phyloP scores from a whole-genome alignment of 306 rosid genomes.

The Morella rubra region DNA sequence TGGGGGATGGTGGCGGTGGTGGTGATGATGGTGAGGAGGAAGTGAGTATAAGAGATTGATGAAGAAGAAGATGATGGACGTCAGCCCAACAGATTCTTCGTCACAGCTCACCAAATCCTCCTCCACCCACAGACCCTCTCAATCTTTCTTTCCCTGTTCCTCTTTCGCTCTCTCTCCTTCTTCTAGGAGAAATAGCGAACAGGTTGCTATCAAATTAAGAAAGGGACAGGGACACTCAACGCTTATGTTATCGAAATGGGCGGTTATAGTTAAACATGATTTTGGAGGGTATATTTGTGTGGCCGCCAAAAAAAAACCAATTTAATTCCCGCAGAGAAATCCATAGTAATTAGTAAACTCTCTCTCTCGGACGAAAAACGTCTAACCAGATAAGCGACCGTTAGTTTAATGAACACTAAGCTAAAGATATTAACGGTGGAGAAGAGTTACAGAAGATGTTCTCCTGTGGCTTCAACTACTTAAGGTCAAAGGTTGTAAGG shows the following conservation, averaged over 20 bases:
- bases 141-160: conserved; percentile 6
- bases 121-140: conserved; percentile 36
- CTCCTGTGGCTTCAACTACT: neutral
- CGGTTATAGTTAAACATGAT: conserved; percentile 34
- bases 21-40: conserved; percentile 18
- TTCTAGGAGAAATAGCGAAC: conserved; percentile 39
- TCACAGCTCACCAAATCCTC: conserved; percentile 46
- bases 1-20: conserved; percentile 11
- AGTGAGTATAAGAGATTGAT: conserved; percentile 32
- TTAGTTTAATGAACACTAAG: no score
- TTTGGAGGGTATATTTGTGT: conserved; percentile 35
- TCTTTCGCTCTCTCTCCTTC: conserved; percentile 10
- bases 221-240: conserved; percentile 16
- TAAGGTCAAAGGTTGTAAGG: neutral
- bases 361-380: no score
- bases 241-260: conserved; percentile 36
- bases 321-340: neutral
- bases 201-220: conserved; percentile 26
- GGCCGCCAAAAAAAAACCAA: conserved; percentile 30
- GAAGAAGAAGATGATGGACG: conserved; percentile 52
- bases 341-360: neutral
- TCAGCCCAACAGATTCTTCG: conserved; percentile 48
- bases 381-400: no score
- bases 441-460: no score
- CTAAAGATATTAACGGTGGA: neutral